These are phyloP conservation scores for Arctium minus DNA, from an alignment of 129 eudicot genomes.

Conservation along the genomic window DNA sequence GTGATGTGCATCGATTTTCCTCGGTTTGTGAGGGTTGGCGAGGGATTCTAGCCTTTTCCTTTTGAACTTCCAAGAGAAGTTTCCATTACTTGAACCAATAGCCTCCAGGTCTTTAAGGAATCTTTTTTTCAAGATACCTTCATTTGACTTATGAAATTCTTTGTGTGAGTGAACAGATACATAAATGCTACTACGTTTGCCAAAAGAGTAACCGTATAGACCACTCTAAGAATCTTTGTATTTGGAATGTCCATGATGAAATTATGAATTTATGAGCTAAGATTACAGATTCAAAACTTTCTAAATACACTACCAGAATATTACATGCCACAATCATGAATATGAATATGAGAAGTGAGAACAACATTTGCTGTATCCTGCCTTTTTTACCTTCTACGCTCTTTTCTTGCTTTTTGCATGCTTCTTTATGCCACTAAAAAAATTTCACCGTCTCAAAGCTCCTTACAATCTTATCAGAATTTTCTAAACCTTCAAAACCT, in stretches of 20 bases:
- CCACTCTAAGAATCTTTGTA: background rate
- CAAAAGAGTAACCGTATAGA: background rate
- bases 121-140: background rate
- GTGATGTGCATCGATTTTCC: background rate
- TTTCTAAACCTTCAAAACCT: background rate
- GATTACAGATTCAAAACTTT: background rate
- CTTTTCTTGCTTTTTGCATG: background rate
- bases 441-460: background rate
- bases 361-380: background rate
- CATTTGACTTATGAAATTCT: background rate
- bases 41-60: background rate
- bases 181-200: background rate
- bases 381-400: background rate
- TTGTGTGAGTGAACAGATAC: background rate
- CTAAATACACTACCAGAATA: background rate
- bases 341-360: background rate
- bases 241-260: background rate
- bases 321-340: background rate
- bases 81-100: background rate
- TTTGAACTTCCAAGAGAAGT: background rate
- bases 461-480: background rate
- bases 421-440: background rate
- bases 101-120: background rate
- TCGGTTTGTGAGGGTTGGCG: background rate
- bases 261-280: background rate